These are phyloP conservation scores for Alternaria dauci DNA, from an alignment of 2,329 filamentous ascomycete species.

Conservation along the genomic window DNA sequence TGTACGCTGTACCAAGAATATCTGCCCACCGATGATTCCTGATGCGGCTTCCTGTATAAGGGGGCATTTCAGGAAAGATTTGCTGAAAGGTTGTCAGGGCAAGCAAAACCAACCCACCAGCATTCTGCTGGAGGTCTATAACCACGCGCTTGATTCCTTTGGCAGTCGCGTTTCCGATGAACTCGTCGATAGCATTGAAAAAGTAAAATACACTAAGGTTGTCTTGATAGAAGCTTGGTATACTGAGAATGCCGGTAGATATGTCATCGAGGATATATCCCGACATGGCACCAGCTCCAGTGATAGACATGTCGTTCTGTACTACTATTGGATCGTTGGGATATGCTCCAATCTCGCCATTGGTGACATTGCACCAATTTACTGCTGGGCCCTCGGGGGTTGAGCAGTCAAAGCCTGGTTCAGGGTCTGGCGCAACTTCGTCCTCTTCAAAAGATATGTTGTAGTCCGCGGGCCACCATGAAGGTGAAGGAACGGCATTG, in stretches of 20 bases:
- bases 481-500: neutral
- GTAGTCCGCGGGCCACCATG: neutral
- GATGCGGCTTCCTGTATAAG: constrained; percentile 55
- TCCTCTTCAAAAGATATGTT: neutral
- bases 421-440: neutral
- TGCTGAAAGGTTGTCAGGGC: constrained; percentile 55
- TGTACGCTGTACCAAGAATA: constrained; percentile 25
- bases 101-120: constrained; percentile 57
- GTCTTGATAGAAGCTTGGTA: constrained; percentile 49
- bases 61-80: constrained; percentile 56
- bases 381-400: neutral
- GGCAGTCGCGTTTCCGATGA: constrained; percentile 56
- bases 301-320: constrained; percentile 30
- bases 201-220: constrained; percentile 13
- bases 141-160: constrained; percentile 63
- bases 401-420: neutral
- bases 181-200: constrained; percentile 43
- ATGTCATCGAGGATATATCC: constrained; percentile 55
- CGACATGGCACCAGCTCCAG: constrained; percentile 38
- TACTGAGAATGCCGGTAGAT: constrained; percentile 54
- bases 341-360: constrained; percentile 28
- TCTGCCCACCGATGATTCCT: constrained; percentile 50
- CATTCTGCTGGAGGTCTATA: constrained; percentile 68
- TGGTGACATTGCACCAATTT: neutral
- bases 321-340: constrained; percentile 29